Evolutionary conservation across 176 grass and related monocot genomes (phyloP), one percentile per base, ranked within the genome.

Genomic region (Eleusine indica): DNA sequence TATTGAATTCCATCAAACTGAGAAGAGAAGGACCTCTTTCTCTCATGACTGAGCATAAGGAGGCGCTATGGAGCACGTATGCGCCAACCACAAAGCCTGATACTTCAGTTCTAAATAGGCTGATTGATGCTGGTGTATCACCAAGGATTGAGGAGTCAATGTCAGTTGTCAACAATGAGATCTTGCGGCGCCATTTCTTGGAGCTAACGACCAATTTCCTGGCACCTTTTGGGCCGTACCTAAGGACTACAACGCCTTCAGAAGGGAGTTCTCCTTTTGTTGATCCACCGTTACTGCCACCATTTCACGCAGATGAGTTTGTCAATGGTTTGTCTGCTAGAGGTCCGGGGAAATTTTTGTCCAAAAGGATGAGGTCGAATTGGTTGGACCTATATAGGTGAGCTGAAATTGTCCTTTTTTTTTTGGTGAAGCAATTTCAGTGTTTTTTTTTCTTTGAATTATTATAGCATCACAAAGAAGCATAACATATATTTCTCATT

Each of bases 111-210:
- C 74, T 99, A 28, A 99, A 99, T 74, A 91, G 96, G 86, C 89
- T 99, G 6, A 87, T 99, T 42, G 96, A 99, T 76, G 91, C 87
- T 0, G 89, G 89, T 16, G 64, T 90, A 61, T 95, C 89, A n/a
- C 90, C 91, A 1, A 85, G 96, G 81, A 83, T 98, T 71, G 93
- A 95, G 79, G 96, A 96, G 73, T 96, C 96, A 66, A 94, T 95
- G 93, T 95, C 96, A 3, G 91, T 99, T 30, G 96, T 93, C 71
- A 99, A 99, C 66, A 99, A 99, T 89, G 96, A 99, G 91, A 96
- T 99, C 71, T 70, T 99, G 78, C 89, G 93, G 63, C 89, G 96
- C 9, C 96, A 99, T 75, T 99, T 99, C 80, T 88, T 99, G 77
- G 96, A 99, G 85, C 43, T 99, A 56, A 99, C 93, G 0, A 96